Conservation (phyloP, 371 early-diverging fungal genomes). For the Mortierella sp. region DNA sequence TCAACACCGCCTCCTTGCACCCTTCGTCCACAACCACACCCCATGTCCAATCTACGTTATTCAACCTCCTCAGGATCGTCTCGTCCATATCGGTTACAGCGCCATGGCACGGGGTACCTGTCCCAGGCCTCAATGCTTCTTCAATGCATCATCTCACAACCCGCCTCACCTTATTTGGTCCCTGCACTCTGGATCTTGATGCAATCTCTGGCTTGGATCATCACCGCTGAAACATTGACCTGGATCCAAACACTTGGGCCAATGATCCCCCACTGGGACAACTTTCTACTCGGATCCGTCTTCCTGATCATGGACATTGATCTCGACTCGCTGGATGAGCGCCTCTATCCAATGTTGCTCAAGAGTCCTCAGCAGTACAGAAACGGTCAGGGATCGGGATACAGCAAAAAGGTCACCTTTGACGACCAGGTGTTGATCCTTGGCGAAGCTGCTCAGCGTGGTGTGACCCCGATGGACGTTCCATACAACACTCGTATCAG, state of each 20-base stretch:
- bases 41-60: too few relatives aligned
- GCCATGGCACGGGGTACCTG: not conserved
- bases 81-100: not conserved
- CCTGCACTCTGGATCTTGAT: slow-evolving; percentile 13
- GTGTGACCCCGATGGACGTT: slow-evolving; percentile 1
- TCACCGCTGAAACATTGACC: slow-evolving; percentile 14
- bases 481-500: not conserved
- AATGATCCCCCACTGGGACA: slow-evolving; percentile 25
- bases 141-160: slow-evolving; percentile 12
- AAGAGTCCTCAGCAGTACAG: not conserved
- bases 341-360: not conserved
- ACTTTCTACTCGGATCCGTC: slow-evolving; percentile 28
- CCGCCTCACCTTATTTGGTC: slow-evolving; percentile 15
- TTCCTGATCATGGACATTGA: slow-evolving; percentile 31
- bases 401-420: slow-evolving; percentile 26
- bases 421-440: slow-evolving; percentile 34
- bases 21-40: too few relatives aligned
- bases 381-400: slow-evolving; percentile 5
- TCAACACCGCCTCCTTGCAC: too few relatives aligned
- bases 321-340: slow-evolving; percentile 16
- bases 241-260: slow-evolving; percentile 34
- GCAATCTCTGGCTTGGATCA: slow-evolving; percentile 25
- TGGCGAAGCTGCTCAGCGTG: slow-evolving; percentile 16
- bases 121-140: slow-evolving; percentile 13
- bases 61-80: too few relatives aligned